Evolutionary conservation across 2,329 filamentous ascomycete species (phyloP).

Genomic region (Ophiocordyceps polyrhachis-furcata): DNA sequence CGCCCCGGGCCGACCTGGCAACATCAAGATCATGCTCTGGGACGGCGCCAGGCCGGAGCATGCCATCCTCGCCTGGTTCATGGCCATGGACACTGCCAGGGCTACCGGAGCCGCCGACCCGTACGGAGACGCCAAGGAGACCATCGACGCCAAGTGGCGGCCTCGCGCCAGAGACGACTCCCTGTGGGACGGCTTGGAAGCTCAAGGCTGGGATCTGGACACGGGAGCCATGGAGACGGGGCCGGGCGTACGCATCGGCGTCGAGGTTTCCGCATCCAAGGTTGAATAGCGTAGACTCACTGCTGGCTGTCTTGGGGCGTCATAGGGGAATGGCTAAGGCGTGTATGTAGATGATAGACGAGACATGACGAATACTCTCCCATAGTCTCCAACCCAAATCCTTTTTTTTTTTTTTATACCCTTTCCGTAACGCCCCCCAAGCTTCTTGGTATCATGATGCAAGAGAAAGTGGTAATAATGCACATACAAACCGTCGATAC

Average conservation of each 20-base stretch:
- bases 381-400: not conserved
- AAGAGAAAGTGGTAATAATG: too few relatives aligned
- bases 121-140: constrained; percentile 4
- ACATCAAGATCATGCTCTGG: constrained; percentile 18
- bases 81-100: constrained; percentile 19
- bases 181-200: constrained; percentile 11
- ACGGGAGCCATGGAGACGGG: constrained; percentile 18
- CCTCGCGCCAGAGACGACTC: constrained; percentile 3
- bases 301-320: not conserved
- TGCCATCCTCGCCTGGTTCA: constrained; percentile 17
- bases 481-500: too few relatives aligned
- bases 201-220: constrained; percentile 16
- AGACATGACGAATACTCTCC: not conserved
- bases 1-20: constrained; percentile 4
- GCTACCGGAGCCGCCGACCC: constrained; percentile 8
- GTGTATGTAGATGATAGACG: not conserved
- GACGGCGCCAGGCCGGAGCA: constrained; percentile 11
- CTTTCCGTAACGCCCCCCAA: too few relatives aligned
- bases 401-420: too few relatives aligned
- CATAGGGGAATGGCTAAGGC: not conserved
- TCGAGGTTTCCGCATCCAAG: not conserved
- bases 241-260: constrained; percentile 14
- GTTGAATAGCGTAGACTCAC: too few relatives aligned
- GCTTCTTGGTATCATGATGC: not conserved
- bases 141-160: not conserved